Conservation (phyloP, 2,329 filamentous ascomycete genomes). For the Aspergillus unguis region DNA sequence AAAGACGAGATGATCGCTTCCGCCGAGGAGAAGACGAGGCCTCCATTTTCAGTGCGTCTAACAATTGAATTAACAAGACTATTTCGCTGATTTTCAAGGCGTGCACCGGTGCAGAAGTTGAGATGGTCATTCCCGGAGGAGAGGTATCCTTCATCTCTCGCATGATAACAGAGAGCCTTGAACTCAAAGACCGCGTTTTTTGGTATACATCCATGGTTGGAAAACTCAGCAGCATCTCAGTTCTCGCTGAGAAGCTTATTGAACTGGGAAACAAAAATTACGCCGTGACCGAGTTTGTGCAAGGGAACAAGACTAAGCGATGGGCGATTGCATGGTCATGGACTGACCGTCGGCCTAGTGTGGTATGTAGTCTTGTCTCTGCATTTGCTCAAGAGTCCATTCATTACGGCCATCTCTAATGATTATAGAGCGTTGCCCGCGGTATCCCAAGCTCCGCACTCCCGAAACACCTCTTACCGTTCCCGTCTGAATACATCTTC, state of each 20-base stretch:
- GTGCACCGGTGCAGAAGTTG: constrained; percentile 71
- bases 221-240: constrained; percentile 66
- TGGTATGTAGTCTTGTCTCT: constrained; percentile 33
- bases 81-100: constrained; percentile 24
- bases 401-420: constrained; percentile 5
- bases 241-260: constrained; percentile 60
- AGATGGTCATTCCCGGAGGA: constrained; percentile 82
- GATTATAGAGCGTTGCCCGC: constrained; percentile 31
- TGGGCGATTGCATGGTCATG: constrained; percentile 94
- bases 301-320: constrained; percentile 72
- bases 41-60: constrained; percentile 63
- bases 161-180: constrained; percentile 67
- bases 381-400: too few species aligned
- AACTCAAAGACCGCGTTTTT: constrained; percentile 58
- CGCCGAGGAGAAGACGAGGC: constrained; percentile 62
- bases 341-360: constrained; percentile 60
- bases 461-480: constrained; percentile 52
- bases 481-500: constrained; percentile 51
- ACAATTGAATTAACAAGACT: too few species aligned
- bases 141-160: constrained; percentile 71
- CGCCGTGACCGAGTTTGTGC: constrained; percentile 74
- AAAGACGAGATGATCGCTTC: constrained; percentile 64
- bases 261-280: constrained; percentile 67
- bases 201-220: constrained; percentile 96
- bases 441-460: constrained; percentile 44